Evolutionary conservation across 1,139 yeast genomes (phyloP), one percentile per base, ranked within the genome.

Genomic region (Debaryomycetaceae sp.): DNA sequence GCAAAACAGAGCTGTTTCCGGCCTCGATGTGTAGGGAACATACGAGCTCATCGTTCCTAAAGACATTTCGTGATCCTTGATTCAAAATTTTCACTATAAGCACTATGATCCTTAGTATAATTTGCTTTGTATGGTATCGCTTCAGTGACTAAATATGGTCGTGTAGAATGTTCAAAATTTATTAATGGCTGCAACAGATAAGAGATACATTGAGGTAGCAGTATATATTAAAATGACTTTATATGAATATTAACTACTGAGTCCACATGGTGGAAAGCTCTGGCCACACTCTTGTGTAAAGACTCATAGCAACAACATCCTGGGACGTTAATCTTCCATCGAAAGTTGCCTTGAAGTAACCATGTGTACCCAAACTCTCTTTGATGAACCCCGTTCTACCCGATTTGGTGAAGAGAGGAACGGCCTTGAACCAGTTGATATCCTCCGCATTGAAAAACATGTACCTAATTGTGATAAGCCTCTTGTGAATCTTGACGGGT

Each of bases 301-400:
- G 67, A 34, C 96, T 83, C 98, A 94, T 88, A 26, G 91, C 97
- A 34, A 92, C 82, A 11, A 88, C 83, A 63, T 94, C 98, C 65
- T 91, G 97, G 0, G 97, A 87, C 36, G 87, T 80, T 53, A 94
- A 72, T 55, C 83, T 87, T 41, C 94, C 94, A 59, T 94, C 98
- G 56, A 94, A 94, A 16, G 87, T 86, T 17, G 97, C 96, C 68
- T 94, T 94, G 75, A 85, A 91, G 67, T 92, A 88, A 48, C 99
- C 99, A 63, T 94, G 98, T 3, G 98, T 94, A 67, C 99, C 99
- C 67, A 94, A 75, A 59, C 91, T 79, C 61, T 92, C 98, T 63
- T 88, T 91, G 61, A 94, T 88, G 61, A 84, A 86, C 42, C 99
- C 99, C 31, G 89, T 75, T 61, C 97, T 81, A 38, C 98, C 98